Percentiles rank a stretch among this genome's conserved stretches.
Evolutionary conservation across 2,329 filamentous ascomycete species (phyloP).

Genomic region (Fusarium robinianum): DNA sequence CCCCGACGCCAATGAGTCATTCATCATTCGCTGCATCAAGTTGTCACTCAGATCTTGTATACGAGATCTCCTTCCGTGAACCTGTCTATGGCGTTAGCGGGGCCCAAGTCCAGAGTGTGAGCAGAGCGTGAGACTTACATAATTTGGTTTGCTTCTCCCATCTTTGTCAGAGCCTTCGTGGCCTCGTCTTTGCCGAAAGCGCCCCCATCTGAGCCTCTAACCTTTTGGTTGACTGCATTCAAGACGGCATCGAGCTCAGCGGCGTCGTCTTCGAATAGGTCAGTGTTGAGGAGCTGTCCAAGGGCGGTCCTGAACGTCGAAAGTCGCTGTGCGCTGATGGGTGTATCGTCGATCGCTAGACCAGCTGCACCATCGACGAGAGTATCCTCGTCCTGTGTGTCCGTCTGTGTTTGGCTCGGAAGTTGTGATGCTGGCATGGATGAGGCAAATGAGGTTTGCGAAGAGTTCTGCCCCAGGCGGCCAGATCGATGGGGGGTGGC

Average conservation of each 20-base stretch:
- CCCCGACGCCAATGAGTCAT: conserved; percentile 15
- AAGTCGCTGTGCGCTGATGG: conserved; percentile 67
- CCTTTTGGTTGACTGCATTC: conserved; percentile 74
- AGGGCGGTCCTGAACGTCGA: conserved; percentile 77
- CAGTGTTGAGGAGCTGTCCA: conserved; percentile 79
- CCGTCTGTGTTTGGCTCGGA: conserved; percentile 49
- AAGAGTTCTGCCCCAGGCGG: conserved; percentile 45
- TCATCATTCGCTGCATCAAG: conserved; percentile 1
- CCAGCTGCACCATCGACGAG: conserved; percentile 49
- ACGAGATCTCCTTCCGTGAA: conserved; percentile 66
- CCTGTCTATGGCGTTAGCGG: conserved; percentile 45
- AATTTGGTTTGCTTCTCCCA: conserved; percentile 85
- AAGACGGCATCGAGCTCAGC: conserved; percentile 77
- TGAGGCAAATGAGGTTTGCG: conserved; percentile 72
- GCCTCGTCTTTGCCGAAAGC: conserved; percentile 75
- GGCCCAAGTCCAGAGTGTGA: neutral
- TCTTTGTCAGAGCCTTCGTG: conserved; percentile 72
- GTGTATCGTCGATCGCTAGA: conserved; percentile 48
- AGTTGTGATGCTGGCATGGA: conserved; percentile 78
- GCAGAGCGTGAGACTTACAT: conserved; percentile 68
- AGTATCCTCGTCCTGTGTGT: conserved; percentile 51
- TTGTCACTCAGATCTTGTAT: conserved; percentile 66
- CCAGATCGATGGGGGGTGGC: conserved; percentile 49
- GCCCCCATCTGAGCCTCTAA: conserved; percentile 58
- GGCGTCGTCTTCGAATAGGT: conserved; percentile 85